A percentile compares a stretch with the other conserved stretches of the same genome.
These are phyloP conservation scores for Chenopodium suecicum DNA, from an alignment of 148 eudicot genomes.

Conservation along the genomic window DNA sequence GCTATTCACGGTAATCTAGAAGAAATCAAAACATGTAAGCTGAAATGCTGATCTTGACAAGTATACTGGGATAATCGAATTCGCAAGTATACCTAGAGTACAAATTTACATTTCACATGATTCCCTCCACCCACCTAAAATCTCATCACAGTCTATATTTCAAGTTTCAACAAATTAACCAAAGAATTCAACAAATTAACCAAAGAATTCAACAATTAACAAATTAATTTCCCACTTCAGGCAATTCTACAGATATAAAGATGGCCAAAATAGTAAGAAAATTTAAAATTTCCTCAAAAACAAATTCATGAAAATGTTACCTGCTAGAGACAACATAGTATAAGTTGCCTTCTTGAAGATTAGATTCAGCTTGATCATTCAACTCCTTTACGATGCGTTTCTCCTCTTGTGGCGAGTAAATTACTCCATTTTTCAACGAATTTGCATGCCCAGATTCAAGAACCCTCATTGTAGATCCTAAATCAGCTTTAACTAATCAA, in stretches of 20 bases:
- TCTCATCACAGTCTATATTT: neutral
- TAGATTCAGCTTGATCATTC: conserved; percentile 52
- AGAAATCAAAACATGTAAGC: too few relatives aligned
- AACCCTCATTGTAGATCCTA: conserved; percentile 54
- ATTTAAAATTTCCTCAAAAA: too few relatives aligned
- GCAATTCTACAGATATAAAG: neutral
- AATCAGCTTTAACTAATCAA: neutral
- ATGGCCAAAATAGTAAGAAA: too few relatives aligned
- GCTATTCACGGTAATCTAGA: too few relatives aligned
- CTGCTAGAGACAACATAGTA: conserved; percentile 60
- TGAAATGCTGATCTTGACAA: too few relatives aligned
- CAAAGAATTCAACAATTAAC: neutral
- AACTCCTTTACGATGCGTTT: conserved; percentile 49
- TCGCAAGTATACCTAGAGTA: neutral
- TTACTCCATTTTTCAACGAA: conserved; percentile 44
- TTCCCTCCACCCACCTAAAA: neutral
- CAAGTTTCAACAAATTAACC: neutral
- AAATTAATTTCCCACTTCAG: neutral
- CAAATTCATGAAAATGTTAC: conserved; percentile 27
- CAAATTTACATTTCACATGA: neutral
- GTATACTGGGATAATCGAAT: too few relatives aligned
- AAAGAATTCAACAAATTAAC: neutral
- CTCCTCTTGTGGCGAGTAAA: conserved; percentile 63
- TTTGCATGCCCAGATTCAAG: conserved; percentile 34
- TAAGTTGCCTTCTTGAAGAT: conserved; percentile 60